Conservation (phyloP, 2,329 filamentous ascomycete genomes). For the Penicillium sp. region DNA sequence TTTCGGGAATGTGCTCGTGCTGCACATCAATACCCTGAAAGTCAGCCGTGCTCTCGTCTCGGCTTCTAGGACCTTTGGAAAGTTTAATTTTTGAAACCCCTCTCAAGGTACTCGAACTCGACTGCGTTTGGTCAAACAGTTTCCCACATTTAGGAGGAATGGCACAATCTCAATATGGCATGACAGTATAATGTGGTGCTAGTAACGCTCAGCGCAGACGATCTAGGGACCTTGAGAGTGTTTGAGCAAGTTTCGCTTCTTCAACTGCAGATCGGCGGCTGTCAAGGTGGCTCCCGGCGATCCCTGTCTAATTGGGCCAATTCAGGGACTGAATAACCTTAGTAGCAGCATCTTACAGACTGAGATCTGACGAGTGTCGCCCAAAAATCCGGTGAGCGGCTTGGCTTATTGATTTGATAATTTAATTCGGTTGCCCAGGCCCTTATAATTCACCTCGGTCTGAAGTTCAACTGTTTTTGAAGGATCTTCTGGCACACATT, state of each 20-base stretch:
- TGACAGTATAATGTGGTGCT: not conserved
- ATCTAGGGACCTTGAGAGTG: conserved; percentile 34
- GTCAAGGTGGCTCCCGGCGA: conserved; percentile 19
- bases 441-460: not conserved
- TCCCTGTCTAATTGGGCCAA: not conserved
- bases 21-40: not conserved
- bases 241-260: conserved; percentile 35
- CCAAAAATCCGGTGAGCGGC: not conserved
- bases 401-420: not conserved
- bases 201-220: not conserved
- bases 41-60: not conserved
- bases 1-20: not conserved
- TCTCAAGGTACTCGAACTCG: conserved; percentile 10
- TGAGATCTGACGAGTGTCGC: not conserved
- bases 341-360: not conserved
- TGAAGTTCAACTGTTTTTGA: not conserved
- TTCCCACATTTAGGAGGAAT: not conserved
- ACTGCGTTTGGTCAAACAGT: not conserved
- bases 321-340: not conserved
- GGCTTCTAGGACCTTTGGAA: not conserved
- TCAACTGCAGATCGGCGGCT: conserved; percentile 22
- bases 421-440: not conserved
- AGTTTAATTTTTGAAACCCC: not conserved
- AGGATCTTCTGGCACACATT: not conserved
- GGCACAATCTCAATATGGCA: not conserved